Conservation (phyloP, 192 early-diverging fungal genomes). For the Podila clonocystis region DNA sequence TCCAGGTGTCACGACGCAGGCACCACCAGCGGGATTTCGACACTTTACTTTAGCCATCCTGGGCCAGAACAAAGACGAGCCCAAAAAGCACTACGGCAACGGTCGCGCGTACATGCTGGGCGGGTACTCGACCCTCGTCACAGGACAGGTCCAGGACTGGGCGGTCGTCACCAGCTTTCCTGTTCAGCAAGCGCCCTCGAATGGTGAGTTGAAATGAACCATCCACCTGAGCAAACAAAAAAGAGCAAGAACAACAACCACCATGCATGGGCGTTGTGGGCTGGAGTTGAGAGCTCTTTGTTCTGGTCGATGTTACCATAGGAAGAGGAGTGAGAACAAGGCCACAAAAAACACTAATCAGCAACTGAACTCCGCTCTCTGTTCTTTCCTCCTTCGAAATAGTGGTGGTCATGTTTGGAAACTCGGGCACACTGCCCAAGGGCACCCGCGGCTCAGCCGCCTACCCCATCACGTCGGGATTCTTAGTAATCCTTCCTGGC, state of each 20-base stretch:
- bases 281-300: not conserved
- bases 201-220: slow-evolving; percentile 8
- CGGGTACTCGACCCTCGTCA: slow-evolving; percentile 37
- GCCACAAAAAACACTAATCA: not conserved
- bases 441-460: slow-evolving; percentile 30
- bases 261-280: not conserved
- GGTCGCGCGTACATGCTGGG: slow-evolving; percentile 35
- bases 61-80: slow-evolving; percentile 23
- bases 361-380: not conserved
- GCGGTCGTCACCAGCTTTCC: slow-evolving; percentile 35
- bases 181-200: slow-evolving; percentile 42
- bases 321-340: not conserved
- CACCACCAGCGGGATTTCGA: slow-evolving; percentile 38
- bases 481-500: slow-evolving; percentile 29
- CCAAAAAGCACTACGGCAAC: slow-evolving; percentile 20
- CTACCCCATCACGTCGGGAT: slow-evolving; percentile 4
- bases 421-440: slow-evolving; percentile 8
- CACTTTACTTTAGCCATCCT: slow-evolving; percentile 34
- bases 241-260: too few species aligned
- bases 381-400: not conserved
- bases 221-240: too few species aligned
- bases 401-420: slow-evolving; percentile 55
- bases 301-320: not conserved
- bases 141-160: slow-evolving; percentile 37
- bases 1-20: slow-evolving; percentile 11